A percentile compares a stretch with the other conserved stretches of the same genome.
phyloP scores from a whole-genome alignment of 257 asterid genomes.

The Solanum verrucosum region DNA sequence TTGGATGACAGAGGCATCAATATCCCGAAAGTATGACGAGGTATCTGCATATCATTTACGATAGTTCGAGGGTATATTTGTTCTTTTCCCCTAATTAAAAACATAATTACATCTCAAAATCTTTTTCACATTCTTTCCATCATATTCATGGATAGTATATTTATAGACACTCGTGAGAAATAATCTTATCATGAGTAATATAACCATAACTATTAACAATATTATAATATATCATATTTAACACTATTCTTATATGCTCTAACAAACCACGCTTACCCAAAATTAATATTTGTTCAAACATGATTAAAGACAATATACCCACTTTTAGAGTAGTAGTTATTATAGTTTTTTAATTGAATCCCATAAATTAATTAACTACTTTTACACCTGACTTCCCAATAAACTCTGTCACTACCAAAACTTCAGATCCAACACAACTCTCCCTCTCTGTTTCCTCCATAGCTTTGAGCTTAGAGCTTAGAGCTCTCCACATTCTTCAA shows the following conservation, averaged over 20 bases:
- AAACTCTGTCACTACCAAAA: background rate
- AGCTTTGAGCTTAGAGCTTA: background rate
- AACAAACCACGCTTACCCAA: no score
- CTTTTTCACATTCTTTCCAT: background rate
- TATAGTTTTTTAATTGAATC: background rate
- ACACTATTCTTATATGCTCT: no score
- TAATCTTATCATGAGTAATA: no score
- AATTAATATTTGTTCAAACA: background rate
- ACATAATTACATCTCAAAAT: no score
- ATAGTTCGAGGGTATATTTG: no score
- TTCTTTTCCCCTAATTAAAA: no score
- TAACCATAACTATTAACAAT: no score
- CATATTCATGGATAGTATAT: no score
- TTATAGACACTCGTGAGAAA: background rate
- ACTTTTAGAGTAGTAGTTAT: slow-evolving; percentile 4
- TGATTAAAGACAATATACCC: background rate
- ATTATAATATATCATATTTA: no score
- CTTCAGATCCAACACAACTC: slow-evolving; percentile 27
- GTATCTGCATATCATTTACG: no score
- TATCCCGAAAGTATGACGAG: no score
- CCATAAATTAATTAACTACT: background rate
- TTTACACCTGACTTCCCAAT: background rate
- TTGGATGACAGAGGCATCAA: no score
- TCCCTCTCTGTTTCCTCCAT: background rate
- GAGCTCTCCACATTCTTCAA: background rate